A percentile compares a stretch with the other conserved stretches of the same genome.
phyloP scores from a whole-genome alignment of 2,329 filamentous ascomycete genomes.

The Fusarium sp. region DNA sequence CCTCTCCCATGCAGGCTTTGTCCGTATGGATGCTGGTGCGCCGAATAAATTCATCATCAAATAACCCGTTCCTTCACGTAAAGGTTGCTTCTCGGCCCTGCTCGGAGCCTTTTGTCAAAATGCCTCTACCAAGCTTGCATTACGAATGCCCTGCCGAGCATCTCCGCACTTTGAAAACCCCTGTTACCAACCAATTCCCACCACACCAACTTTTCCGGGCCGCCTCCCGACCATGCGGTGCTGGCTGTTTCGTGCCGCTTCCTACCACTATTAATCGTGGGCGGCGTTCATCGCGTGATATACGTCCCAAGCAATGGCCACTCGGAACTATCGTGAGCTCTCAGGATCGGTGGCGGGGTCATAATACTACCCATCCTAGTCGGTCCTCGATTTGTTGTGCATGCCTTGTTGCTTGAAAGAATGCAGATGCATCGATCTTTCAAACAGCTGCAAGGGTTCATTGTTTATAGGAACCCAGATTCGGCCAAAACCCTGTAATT shows the following conservation, averaged over 20 bases:
- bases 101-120: slow-evolving; percentile 11
- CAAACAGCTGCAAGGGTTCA: slow-evolving; percentile 17
- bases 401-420: slow-evolving; percentile 15
- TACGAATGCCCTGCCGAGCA: slow-evolving; percentile 5
- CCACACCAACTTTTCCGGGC: slow-evolving; percentile 29
- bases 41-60: slow-evolving; percentile 25
- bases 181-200: slow-evolving; percentile 23
- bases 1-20: slow-evolving; percentile 10
- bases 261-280: slow-evolving; percentile 11
- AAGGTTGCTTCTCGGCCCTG: not conserved
- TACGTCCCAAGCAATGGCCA: slow-evolving; percentile 17
- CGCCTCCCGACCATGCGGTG: slow-evolving; percentile 19
- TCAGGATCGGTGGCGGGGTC: slow-evolving; percentile 14
- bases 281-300: slow-evolving; percentile 3
- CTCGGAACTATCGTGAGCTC: slow-evolving; percentile 9
- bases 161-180: slow-evolving; percentile 20
- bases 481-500: slow-evolving; percentile 68
- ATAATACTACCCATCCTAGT: slow-evolving; percentile 14
- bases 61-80: slow-evolving; percentile 1
- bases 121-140: slow-evolving; percentile 8
- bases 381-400: slow-evolving; percentile 13
- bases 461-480: slow-evolving; percentile 68
- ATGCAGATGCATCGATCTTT: slow-evolving; percentile 22
- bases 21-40: slow-evolving; percentile 16
- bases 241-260: slow-evolving; percentile 14